phyloP scores from a whole-genome alignment of 345 rosid genomes.

The Eucalyptus globulus region DNA sequence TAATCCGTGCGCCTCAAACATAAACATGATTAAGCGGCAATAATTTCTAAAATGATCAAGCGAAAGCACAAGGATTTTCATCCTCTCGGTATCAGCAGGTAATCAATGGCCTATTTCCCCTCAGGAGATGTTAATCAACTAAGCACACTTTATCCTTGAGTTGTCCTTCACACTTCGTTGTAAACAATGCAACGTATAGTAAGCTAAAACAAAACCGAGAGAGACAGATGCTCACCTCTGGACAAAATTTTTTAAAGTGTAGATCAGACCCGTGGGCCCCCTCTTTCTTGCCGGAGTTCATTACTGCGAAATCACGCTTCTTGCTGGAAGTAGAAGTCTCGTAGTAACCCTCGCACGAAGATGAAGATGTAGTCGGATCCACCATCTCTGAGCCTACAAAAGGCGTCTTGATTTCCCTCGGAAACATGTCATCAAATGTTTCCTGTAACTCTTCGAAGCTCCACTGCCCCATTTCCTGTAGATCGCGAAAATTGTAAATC shows the following conservation, averaged over 20 bases:
- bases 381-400: background rate
- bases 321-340: background rate
- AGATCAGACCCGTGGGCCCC: background rate
- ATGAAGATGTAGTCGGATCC: background rate
- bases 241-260: background rate
- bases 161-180: background rate
- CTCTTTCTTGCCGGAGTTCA: background rate
- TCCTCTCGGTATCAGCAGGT: background rate
- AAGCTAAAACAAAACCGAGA: background rate
- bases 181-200: background rate
- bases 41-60: background rate
- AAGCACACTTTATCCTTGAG: background rate
- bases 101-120: background rate
- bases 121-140: background rate
- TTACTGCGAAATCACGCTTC: background rate
- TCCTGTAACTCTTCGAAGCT: background rate
- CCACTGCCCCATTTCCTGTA: background rate
- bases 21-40: background rate
- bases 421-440: background rate
- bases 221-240: background rate
- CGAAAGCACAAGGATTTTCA: background rate
- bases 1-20: background rate
- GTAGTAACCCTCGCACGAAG: slow-evolving; percentile 49
- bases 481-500: background rate
- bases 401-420: background rate